Evolutionary conservation across 257 asterid genomes (phyloP).

Genomic region (Anisodus tanguticus): DNA sequence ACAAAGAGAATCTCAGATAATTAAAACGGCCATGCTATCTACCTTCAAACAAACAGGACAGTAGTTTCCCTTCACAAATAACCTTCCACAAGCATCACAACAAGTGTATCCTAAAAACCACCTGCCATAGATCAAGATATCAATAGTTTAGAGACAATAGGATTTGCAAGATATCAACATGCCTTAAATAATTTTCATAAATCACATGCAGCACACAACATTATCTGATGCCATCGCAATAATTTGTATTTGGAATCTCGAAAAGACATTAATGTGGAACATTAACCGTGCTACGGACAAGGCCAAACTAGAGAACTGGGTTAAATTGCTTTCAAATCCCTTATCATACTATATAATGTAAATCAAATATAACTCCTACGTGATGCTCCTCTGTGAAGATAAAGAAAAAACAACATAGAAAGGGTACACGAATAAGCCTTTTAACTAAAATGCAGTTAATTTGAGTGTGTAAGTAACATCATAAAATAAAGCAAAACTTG

Average conservation of each 20-base stretch:
- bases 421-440: neutral
- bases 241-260: neutral
- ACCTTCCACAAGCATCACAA: conserved; percentile 99
- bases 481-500: neutral
- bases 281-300: neutral
- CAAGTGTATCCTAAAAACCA: conserved; percentile 99
- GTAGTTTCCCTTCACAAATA: conserved; percentile 89
- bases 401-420: neutral
- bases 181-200: neutral
- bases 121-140: conserved; percentile 52
- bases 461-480: neutral
- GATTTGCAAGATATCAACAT: conserved; percentile 6
- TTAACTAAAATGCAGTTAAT: conserved; percentile 11
- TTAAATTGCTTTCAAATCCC: neutral
- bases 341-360: neutral
- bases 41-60: conserved; percentile 99
- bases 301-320: neutral
- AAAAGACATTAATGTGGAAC: neutral
- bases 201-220: conserved; percentile 12
- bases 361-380: neutral
- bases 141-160: neutral
- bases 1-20: neutral
- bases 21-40: conserved; percentile 11
- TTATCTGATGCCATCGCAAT: neutral
- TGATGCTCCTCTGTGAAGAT: conserved; percentile 4